Conservation (phyloP, 257 asterid species). For the Ajuga chamaepitys region DNA sequence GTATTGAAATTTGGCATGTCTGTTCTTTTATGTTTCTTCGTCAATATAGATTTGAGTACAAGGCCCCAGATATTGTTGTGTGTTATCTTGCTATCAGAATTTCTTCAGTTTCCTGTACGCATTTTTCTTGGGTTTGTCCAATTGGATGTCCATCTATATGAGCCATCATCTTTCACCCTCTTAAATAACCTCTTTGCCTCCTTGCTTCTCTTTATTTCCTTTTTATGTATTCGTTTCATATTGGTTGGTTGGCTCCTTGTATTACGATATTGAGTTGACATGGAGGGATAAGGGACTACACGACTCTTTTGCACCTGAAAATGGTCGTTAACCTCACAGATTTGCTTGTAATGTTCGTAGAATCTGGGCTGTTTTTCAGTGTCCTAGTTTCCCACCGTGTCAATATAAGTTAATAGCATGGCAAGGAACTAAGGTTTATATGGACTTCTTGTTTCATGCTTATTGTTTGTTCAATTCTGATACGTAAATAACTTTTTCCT, state of each 20-base stretch:
- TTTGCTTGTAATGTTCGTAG: not conserved
- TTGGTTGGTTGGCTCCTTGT: not conserved
- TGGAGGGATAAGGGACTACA: not conserved
- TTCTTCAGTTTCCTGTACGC: not conserved
- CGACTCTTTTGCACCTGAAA: not conserved
- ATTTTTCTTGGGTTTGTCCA: not conserved
- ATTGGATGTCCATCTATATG: not conserved
- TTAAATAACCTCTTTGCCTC: not conserved
- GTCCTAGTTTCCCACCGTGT: too few species aligned
- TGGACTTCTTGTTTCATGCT: too few species aligned
- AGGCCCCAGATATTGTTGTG: not conserved
- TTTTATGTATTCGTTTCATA: not conserved
- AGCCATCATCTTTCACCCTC: not conserved
- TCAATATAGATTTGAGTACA: not conserved
- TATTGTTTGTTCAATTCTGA: not conserved
- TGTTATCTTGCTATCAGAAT: not conserved
- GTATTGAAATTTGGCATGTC: constrained; percentile 27
- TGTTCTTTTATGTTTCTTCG: constrained; percentile 5
- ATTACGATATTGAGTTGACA: not conserved
- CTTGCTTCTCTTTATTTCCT: not conserved
- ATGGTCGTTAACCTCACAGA: not conserved
- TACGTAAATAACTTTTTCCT: not conserved
- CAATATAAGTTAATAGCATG: too few species aligned
- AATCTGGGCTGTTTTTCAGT: too few species aligned
- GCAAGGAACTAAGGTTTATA: too few species aligned